phyloP scores from a whole-genome alignment of 768 basidiomycete genomes.

The Porphyrellus cyaneotinctus region DNA sequence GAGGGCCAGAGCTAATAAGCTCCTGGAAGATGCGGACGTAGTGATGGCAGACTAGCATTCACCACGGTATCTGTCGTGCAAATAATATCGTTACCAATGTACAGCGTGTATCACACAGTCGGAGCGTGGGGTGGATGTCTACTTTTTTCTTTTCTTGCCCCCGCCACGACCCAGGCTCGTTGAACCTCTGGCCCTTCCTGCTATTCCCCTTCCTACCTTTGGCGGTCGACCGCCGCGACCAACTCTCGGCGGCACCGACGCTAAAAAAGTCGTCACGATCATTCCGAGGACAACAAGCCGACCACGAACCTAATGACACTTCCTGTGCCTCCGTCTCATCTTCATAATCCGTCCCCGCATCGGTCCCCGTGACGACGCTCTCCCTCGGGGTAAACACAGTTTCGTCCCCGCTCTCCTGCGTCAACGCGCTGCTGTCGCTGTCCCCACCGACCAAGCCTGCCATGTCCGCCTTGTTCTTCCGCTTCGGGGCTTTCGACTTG shows the following conservation, averaged over 20 bases:
- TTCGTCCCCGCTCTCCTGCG: slow-evolving; percentile 80
- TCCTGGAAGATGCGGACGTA: slow-evolving; percentile 30
- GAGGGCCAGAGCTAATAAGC: slow-evolving; percentile 20
- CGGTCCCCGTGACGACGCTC: slow-evolving; percentile 68
- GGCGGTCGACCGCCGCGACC: slow-evolving; percentile 26
- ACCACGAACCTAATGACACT: slow-evolving; percentile 51
- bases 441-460: slow-evolving; percentile 78
- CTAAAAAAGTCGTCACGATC: slow-evolving; percentile 18
- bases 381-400: slow-evolving; percentile 55
- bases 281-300: not conserved
- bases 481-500: slow-evolving; percentile 48
- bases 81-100: slow-evolving; percentile 5
- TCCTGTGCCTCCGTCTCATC: slow-evolving; percentile 67
- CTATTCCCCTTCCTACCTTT: slow-evolving; percentile 22
- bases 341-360: slow-evolving; percentile 66
- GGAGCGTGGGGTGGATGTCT: slow-evolving; percentile 5
- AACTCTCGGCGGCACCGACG: slow-evolving; percentile 17
- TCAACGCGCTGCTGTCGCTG: slow-evolving; percentile 80
- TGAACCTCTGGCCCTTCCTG: slow-evolving; percentile 29
- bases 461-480: slow-evolving; percentile 46
- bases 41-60: slow-evolving; percentile 19
- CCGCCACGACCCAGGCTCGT: slow-evolving; percentile 22
- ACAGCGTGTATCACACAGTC: not conserved
- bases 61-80: not conserved
- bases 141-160: slow-evolving; percentile 33